Base-by-base conservation (phyloP, 1,139 yeast genomes). In the Komagataea norvegica region DNA sequence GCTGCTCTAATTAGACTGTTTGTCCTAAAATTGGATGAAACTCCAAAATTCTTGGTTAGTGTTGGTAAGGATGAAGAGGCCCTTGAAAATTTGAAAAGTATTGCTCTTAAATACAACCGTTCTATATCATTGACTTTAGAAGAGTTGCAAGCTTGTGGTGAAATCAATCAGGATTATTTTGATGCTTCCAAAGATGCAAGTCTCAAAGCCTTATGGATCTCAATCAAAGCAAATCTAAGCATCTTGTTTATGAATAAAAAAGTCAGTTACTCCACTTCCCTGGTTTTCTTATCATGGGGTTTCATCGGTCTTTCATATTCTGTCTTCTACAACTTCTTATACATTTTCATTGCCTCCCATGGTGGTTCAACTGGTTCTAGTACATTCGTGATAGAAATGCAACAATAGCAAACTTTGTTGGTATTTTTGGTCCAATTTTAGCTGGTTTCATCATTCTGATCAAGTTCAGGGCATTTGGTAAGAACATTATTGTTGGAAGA, bases 341-440 rank as follows among this genome's bases (percentile, higher is more conserved):
- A 67, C 38, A 56, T 60, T 32, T 70, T 64, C 51, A 56, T 70
- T 37, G 65, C 63, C 5, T 50, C 58, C 11, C 66, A 63, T 42
- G 73, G 74, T 34, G 71, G 64, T 25, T 52, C 58, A 34, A 62
- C 67, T 13, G 55, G 62, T 24, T 36, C 45, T 6, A 18, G 40
- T 3, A 49, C 56, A 6, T 54, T 50, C 33, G 61, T 66, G 18
- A 71, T 57, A 60, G 79, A 49, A 73, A 77, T 54, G 69, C 72
- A 31, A 59, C 72, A 34, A 64, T 78, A 36, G 69, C 71, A 33
- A 72, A 72, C 47, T 64, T 69, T 23, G 64, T 67, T 20, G 68
- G 77, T 26, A 72, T 74, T 26, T 68, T 71, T 38, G 85, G 84
- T 8, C 83, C 84, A 7, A 51, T 75, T 11, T 55, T 77, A 29